Evolutionary conservation across 306 rosid genomes (phyloP), one percentile per base, ranked within the genome.

Genomic region (Pyrus communis): DNA sequence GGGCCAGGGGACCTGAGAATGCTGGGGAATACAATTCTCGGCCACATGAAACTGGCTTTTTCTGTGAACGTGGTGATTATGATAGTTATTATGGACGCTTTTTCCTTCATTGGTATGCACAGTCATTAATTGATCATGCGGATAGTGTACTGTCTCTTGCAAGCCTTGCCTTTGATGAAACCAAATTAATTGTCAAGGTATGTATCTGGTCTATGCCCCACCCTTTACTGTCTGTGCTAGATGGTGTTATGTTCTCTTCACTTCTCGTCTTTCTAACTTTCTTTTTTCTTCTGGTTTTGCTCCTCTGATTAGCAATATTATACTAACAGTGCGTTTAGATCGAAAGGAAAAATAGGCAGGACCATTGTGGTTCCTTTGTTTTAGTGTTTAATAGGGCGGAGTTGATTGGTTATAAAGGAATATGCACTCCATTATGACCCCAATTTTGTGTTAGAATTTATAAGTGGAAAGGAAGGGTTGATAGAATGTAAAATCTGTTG

Each of bases 1-100:
- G 98, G 98, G 98, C 88, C 45, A 90, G 91, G 84, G 97, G 93
- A 80, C 98, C 98, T 78, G 97, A 92, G 78, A 95, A 95, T 87
- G 93, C 96, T 49, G 98, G 97, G 66, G 85, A 84, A 70, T 95
- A 95, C 82, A 95, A 92, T 79, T 95, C 98, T 71, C 85, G 85
- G 89, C 97, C 98, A 19, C 95, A 92, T 73, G 98, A 92, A 80
- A 89, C 97, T 75, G 97, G 93, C 65, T 95, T 95, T 90, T 95
- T 95, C 83, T 89, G 99, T 81, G 99, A 92, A 62, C 86, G 92
- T 30, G 99, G 99, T 70, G 99, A 92, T 80, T 95, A 95, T n/a
- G 97, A 88, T 86, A 95, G 92, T 85, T 95, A 90, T 86, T 92
- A 95, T 77, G 99, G 99, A 31, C 97, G 97, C 60, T 95, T 95